phyloP scores from a whole-genome alignment of 23 red algal species.

The Chondrus crispus region DNA sequence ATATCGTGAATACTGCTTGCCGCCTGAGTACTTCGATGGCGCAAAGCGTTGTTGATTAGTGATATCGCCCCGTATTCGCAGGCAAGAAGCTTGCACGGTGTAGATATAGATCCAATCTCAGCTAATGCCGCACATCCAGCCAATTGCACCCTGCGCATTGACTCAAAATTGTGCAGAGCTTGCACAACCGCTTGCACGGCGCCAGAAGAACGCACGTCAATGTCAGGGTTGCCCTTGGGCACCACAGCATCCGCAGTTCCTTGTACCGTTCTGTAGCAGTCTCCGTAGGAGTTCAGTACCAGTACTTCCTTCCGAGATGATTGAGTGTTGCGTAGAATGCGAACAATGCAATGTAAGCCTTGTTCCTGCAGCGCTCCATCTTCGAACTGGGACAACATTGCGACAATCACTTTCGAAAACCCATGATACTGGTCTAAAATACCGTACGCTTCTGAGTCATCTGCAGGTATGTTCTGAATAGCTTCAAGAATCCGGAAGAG shows the following conservation, averaged over 20 bases:
- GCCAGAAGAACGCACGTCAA: slow-evolving; percentile 10
- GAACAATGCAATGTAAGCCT: slow-evolving; percentile 25
- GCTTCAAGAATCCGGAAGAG: not conserved
- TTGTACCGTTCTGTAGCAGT: slow-evolving; percentile 36
- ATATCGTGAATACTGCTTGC: slow-evolving; percentile 30
- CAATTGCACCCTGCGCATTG: slow-evolving; percentile 1
- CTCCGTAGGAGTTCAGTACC: slow-evolving; percentile 22
- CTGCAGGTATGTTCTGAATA: not conserved
- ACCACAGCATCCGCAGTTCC: slow-evolving; percentile 23
- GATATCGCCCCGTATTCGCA: slow-evolving; percentile 13
- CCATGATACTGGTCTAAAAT: slow-evolving; percentile 20
- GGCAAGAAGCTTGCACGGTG: not conserved
- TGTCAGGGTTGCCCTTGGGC: not conserved
- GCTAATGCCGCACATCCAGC: slow-evolving; percentile 38
- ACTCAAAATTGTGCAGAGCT: slow-evolving; percentile 19
- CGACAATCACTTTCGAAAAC: slow-evolving; percentile 42
- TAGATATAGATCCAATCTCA: not conserved
- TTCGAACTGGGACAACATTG: slow-evolving; percentile 44
- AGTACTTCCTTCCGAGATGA: slow-evolving; percentile 6
- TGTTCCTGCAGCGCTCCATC: slow-evolving; percentile 37
- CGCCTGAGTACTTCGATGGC: slow-evolving; percentile 35
- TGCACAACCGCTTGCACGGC: slow-evolving; percentile 39
- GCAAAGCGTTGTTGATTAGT: slow-evolving; percentile 11
- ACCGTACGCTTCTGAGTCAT: slow-evolving; percentile 3
- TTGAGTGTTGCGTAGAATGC: slow-evolving; percentile 23